Base-by-base conservation (phyloP, 805 yeast species). In the Lachancea nothofagi region DNA sequence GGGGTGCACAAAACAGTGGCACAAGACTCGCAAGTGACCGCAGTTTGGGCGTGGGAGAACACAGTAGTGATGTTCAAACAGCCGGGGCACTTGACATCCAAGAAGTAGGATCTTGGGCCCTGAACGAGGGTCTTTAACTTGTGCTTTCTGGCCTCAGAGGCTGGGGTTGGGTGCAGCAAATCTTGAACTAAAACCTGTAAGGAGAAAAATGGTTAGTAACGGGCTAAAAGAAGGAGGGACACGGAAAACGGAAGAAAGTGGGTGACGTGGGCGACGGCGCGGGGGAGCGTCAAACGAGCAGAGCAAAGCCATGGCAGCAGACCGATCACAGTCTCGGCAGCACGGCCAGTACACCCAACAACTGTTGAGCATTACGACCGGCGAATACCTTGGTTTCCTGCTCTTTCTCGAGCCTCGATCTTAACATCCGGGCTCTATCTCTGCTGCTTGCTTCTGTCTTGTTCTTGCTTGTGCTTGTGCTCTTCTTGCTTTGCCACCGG, bases 81-180 rank as follows among this genome's bases (percentile, higher is more conserved):
- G 64, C 98, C 97, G 73, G 95, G 97, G 75, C 98, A 93, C 75
- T 90, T 93, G 62, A 93, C 98, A 69, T 93, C 99, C 96, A 93
- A 89, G 84, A 93, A 93, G 82, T 77, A 93, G 48, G 97, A 89
- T 83, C 97, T 86, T 74, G 99, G 99, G 52, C 84, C 70, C 72
- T 90, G 96, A 59, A 93, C 99, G 67, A 93, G 83, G 65, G 84
- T 80, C 88, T 90, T 93, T 68, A 89, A 80, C 77, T 93, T 93
- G 87, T 93, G 95, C 74, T 89, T 80, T 74, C 80, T 82, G 65
- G 88, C 89, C 82, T 93, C 99, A 61, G 96, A 70, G 69, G 90
- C 94, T 67, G 96, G 85, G 71, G 83, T 73, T 73, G 99, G 99
- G 94, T 93, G 84, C 70, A 93, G 80, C 73, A 89, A 83, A 81